phyloP scores from a whole-genome alignment of 192 early-diverging fungal species.

The Coemansia sp. region DNA sequence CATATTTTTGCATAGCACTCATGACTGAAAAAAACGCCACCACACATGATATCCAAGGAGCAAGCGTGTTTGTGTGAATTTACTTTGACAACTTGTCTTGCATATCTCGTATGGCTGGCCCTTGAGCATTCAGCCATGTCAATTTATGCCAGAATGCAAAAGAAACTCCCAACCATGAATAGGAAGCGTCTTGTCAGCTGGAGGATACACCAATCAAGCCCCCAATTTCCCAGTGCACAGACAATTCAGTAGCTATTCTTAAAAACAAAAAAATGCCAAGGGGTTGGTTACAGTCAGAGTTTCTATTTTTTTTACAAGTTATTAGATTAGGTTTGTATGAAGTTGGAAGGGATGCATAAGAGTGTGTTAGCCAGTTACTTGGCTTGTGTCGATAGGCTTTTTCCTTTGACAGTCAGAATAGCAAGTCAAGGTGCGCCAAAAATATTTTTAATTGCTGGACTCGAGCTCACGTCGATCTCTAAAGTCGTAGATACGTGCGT shows the following conservation, averaged over 20 bases:
- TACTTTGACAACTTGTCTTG: neutral
- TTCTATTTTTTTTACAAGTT: neutral
- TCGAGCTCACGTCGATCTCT: slow-evolving; percentile 27
- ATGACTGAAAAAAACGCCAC: slow-evolving; percentile 1
- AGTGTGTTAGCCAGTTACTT: neutral
- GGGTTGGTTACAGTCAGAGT: neutral
- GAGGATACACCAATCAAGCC: neutral
- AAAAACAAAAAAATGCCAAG: neutral
- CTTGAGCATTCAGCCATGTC: neutral
- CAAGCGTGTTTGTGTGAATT: neutral
- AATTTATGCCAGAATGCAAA: neutral
- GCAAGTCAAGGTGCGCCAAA: no score
- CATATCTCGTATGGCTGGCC: neutral
- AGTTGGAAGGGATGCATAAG: neutral
- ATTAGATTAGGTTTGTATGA: no score
- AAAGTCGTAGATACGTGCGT: slow-evolving; percentile 85
- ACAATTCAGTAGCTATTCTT: neutral
- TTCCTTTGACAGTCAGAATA: neutral
- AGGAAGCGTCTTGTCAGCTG: neutral
- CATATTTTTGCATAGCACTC: slow-evolving; percentile 1
- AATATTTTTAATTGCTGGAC: neutral
- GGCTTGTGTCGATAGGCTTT: neutral
- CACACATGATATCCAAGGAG: neutral
- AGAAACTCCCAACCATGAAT: neutral
- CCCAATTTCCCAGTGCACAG: neutral